Evolutionary conservation across 257 asterid genomes (phyloP).

Genomic region (Solanum paucissectum): DNA sequence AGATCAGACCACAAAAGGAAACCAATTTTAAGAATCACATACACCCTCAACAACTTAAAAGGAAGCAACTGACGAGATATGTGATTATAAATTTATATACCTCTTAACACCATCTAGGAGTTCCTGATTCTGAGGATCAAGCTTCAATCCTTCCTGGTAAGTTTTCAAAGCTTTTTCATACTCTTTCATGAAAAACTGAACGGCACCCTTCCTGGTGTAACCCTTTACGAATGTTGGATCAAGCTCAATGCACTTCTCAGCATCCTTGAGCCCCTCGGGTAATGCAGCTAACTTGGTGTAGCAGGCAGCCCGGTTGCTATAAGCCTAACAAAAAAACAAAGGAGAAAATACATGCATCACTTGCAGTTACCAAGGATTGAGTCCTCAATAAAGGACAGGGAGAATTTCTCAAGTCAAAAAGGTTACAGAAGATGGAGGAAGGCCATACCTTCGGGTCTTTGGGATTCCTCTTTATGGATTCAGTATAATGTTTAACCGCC

Average conservation of each 20-base stretch:
- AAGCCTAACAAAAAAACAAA: conserved; percentile 32
- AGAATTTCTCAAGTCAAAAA: neutral
- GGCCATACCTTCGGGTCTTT: conserved; percentile 52
- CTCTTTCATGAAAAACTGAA: conserved; percentile 74
- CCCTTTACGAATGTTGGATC: conserved; percentile 64
- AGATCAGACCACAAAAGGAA: neutral
- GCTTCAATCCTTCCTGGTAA: conserved; percentile 77
- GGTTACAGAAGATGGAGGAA: neutral
- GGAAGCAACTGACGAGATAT: neutral
- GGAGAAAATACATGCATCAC: neutral
- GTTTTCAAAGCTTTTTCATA: conserved; percentile 63
- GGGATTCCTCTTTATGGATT: conserved; percentile 77
- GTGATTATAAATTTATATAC: conserved; percentile 10
- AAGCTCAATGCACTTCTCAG: conserved; percentile 70
- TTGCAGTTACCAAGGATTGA: neutral
- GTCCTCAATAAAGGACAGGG: neutral
- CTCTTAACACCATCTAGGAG: conserved; percentile 78
- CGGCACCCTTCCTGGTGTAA: conserved; percentile 59
- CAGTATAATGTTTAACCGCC: conserved; percentile 73
- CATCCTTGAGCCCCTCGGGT: conserved; percentile 78
- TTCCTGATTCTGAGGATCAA: conserved; percentile 66
- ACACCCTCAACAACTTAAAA: conserved; percentile 9
- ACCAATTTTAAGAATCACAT: neutral
- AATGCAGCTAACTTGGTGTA: conserved; percentile 70
- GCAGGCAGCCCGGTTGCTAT: conserved; percentile 73